Percentiles rank a stretch among this genome's conserved stretches.
Evolutionary conservation across 1,284 basidiomycete genomes (phyloP).

Genomic region (Leccinum laetum): DNA sequence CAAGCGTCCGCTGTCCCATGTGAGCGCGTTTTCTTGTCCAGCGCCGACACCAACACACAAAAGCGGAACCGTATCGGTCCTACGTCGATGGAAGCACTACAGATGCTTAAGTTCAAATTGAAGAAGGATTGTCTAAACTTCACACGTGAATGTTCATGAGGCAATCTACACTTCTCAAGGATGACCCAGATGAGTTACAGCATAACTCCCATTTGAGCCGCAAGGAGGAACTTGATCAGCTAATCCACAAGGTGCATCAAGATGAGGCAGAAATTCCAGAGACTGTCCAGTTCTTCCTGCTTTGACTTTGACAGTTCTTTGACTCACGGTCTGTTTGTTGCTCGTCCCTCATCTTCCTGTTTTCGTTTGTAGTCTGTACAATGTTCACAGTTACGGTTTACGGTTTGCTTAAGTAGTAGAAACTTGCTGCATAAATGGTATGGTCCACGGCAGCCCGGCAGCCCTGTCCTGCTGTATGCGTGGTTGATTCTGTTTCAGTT

Average conservation of each 20-base stretch:
- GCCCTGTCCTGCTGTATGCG: too few relatives aligned
- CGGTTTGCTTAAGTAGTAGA: too few relatives aligned
- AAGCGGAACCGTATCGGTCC: conserved; percentile 1
- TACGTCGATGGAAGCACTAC: neutral
- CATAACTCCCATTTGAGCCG: neutral
- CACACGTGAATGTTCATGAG: neutral
- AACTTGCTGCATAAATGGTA: too few relatives aligned
- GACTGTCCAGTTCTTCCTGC: neutral
- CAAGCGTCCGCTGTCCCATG: neutral
- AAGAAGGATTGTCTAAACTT: neutral
- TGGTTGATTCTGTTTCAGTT: too few relatives aligned
- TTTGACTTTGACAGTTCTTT: too few relatives aligned
- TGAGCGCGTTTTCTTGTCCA: conserved; percentile 4
- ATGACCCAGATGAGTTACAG: neutral
- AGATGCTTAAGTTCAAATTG: neutral
- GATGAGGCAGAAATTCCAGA: neutral
- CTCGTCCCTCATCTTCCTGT: too few relatives aligned
- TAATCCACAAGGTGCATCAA: neutral
- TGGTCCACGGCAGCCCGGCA: too few relatives aligned
- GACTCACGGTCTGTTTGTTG: too few relatives aligned
- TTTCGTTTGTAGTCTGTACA: too few relatives aligned
- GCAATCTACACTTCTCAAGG: neutral
- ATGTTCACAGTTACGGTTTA: too few relatives aligned
- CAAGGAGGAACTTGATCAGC: neutral
- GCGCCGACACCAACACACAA: conserved; percentile 3